Evolutionary conservation across 495 filamentous ascomycete species (phyloP).

Genomic region (Tuber magnatum): DNA sequence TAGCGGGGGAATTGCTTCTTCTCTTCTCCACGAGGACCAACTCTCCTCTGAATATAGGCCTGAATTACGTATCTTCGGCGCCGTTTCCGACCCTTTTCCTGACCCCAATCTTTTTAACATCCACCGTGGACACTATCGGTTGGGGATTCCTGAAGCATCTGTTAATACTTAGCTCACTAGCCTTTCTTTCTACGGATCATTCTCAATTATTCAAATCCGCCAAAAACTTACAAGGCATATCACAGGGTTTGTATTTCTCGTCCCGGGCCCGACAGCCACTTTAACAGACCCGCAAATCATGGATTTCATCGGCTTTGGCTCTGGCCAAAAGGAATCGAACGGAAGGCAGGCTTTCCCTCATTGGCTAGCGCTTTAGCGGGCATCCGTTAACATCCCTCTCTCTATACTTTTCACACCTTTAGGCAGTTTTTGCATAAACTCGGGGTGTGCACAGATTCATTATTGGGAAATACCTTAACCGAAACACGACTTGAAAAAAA

Average conservation of each 20-base stretch:
- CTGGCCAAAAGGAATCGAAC: neutral
- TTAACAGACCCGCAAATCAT: neutral
- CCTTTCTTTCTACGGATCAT: neutral
- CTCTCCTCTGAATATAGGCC: neutral
- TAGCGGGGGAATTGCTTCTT: neutral
- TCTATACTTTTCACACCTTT: too few species aligned
- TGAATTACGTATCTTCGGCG: neutral
- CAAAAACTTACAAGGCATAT: neutral
- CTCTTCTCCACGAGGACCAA: neutral
- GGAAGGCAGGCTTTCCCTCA: neutral
- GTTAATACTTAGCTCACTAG: neutral
- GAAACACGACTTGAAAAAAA: too few species aligned
- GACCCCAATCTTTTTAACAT: neutral
- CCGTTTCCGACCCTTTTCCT: neutral
- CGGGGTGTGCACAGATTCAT: too few species aligned
- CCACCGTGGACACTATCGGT: neutral
- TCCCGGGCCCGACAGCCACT: neutral
- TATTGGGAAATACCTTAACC: too few species aligned
- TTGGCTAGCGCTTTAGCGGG: neutral
- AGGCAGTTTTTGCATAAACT: neutral
- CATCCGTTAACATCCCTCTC: neutral
- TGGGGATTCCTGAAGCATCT: neutral
- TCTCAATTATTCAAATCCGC: neutral
- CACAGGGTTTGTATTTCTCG: neutral
- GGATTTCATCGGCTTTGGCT: neutral